Evolutionary conservation across 208 protist genomes (phyloP), one percentile per base, ranked within the genome.

Genomic region (Leishmania martiniquensis): DNA sequence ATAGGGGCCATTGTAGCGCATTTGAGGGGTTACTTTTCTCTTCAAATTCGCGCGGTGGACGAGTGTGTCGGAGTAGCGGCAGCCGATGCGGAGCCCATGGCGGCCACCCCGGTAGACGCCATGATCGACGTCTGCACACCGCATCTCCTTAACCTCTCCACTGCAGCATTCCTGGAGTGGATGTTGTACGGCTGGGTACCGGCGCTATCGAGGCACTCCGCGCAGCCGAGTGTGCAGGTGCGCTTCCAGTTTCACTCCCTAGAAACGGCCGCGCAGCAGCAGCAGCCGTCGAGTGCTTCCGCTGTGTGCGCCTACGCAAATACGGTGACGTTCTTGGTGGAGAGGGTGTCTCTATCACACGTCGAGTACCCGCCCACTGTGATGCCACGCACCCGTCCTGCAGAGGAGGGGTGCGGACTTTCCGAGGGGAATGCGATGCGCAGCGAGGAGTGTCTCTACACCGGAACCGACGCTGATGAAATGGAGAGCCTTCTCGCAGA

Each of bases 111-210:
- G 49, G 47, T 78, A 20, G 80, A 79, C 44, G 68, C 66, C 25
- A 44, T 13, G 0, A 42, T 79, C 7, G 70, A 72, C 1, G 44
- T 80, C 22, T 84, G 80, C 52, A 84, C 87, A 1, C 76, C 86
- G n/a, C 89, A 91, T 70, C 72, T 85, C 49, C 65, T 91, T 22
- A 92, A 87, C 78, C 2, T 93, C 72, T 95, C 91, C 39, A 86
- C 85, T 32, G 91, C 82, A 12, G 79, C 85, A 13, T 91, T 95
- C 81, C 59, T 93, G 17, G 91, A 95, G 76, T 85, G 88, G 82
- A 78, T 93, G 62, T 59, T 89, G 25, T 91, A 94, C 74, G 76
- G 81, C 15, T 82, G 80, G 68, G 63, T 77, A 34, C 60, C 51
- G 20, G 60, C 79, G 49, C 55, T 72, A 10, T 73, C 37, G 4